Base-by-base conservation (phyloP, 345 rosid species). In the Brassica napus region DNA sequence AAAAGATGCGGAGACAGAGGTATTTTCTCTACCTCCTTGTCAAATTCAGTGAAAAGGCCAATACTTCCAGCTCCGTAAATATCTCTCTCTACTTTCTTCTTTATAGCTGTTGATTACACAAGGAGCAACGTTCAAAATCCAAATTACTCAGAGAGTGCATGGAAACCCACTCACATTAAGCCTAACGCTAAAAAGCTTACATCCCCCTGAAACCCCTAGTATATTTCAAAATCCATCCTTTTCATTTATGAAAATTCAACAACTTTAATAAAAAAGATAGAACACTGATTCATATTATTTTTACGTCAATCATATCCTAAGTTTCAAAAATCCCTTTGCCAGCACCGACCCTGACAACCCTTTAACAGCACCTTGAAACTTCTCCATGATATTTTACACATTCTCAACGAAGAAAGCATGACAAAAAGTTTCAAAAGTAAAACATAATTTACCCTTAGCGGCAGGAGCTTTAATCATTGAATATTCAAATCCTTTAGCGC, bases 391-490 rank as follows among this genome's bases (percentile, higher is more conserved):
- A 78, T 37, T 34, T 35, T 57, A 14, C 52, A 42, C 34, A 76
- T 44, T 59, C 10, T 32, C n/a, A 58, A 58, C 14, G 34, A 35
- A 28, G 31, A 16, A 16, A 57, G 58, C 60, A 59, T 64, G 66
- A 39, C 9, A 71, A 39, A 52, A 11, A 6, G 1, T 11, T 16
- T 1, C 39, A 44, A 65, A 44, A 8, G 35, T 5, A 39, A 47
- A 57, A 21, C 55, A 30, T 15, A 65, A 23, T 31, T 63, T 81
- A 92, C 97, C 92, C 83, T 91, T 94, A 91, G 89, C 88, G 39
- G 91, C 87, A 42, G 94, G 89, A 68, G 92, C 94, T 77, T 91
- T 92, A 73, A 95, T 90, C 37, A 92, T 92, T 5, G 97, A 78
- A 69, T 85, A 0, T 52, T 91, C 16, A 94, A 89, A 71, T 85